These are phyloP conservation scores for Colletotrichum liriopes DNA, from an alignment of 2,329 filamentous ascomycete species.

Conservation along the genomic window DNA sequence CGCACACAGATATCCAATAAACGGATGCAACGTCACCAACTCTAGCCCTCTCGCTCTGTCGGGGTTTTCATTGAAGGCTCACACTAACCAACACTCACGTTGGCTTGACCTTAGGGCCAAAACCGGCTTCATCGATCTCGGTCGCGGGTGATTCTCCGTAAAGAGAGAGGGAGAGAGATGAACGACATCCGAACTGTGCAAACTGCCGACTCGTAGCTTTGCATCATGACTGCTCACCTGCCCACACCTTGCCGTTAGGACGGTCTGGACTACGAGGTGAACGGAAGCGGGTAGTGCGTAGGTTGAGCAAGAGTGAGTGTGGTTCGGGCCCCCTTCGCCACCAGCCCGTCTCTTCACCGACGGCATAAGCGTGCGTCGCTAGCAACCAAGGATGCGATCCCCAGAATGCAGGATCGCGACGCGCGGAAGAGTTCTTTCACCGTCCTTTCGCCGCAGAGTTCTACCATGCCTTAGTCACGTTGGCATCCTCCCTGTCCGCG, in stretches of 20 bases:
- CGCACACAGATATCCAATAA: conserved; percentile 4
- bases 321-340: background rate
- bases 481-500: background rate
- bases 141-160: background rate
- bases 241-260: background rate
- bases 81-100: conserved; percentile 1
- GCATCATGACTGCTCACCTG: conserved; percentile 11
- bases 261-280: background rate
- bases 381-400: background rate
- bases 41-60: background rate
- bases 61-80: background rate
- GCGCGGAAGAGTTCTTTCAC: background rate
- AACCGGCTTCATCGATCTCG: background rate
- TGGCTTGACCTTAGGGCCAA: conserved; percentile 24
- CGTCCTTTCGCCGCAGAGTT: background rate
- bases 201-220: too few relatives aligned
- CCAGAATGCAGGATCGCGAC: background rate
- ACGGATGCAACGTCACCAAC: conserved; percentile 25
- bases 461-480: background rate
- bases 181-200: conserved; percentile 23
- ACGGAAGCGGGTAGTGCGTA: background rate
- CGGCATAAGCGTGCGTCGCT: conserved; percentile 2
- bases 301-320: background rate
- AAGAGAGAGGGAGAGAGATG: conserved; percentile 8
- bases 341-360: conserved; percentile 4